These are phyloP conservation scores for Excoecaria cochinchinensis DNA, from an alignment of 345 rosid species.

Conservation along the genomic window DNA sequence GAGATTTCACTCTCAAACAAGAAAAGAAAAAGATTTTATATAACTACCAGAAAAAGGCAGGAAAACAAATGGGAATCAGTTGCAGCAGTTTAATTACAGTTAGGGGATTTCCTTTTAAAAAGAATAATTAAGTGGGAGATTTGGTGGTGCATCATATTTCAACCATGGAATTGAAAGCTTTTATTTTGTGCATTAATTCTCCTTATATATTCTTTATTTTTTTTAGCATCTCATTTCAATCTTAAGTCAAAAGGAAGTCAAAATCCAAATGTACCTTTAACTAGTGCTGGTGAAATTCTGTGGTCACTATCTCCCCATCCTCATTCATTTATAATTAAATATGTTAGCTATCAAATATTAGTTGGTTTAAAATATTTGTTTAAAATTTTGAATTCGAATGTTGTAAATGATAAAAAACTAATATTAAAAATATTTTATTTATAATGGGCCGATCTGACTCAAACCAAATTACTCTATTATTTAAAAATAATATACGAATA, in stretches of 20 bases:
- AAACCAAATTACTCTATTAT: too few relatives aligned
- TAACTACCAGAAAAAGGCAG: constrained; percentile 16
- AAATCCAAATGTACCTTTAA: constrained; percentile 14
- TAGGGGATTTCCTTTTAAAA: not conserved
- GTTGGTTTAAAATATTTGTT: too few relatives aligned
- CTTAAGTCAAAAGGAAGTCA: constrained; percentile 22
- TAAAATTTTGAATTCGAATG: too few relatives aligned
- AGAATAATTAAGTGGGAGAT: constrained; percentile 10
- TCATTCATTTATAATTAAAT: not conserved
- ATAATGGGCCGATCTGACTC: too few relatives aligned
- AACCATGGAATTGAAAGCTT: constrained; percentile 8
- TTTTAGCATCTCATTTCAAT: not conserved
- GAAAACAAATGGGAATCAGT: constrained; percentile 27
- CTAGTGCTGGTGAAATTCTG: constrained; percentile 11
- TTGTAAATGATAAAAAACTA: too few relatives aligned
- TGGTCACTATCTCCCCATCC: not conserved
- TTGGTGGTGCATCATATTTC: not conserved
- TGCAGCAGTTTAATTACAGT: constrained; percentile 17
- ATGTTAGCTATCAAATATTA: too few relatives aligned
- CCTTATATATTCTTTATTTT: not conserved
- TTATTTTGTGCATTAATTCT: constrained; percentile 14
- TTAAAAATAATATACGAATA: too few relatives aligned
- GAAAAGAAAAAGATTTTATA: constrained; percentile 8
- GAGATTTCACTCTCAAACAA: not conserved
- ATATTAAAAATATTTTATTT: too few relatives aligned